Evolutionary conservation across 257 asterid genomes (phyloP), one percentile per base, ranked within the genome.

Genomic region (Ehretia macrophylla): DNA sequence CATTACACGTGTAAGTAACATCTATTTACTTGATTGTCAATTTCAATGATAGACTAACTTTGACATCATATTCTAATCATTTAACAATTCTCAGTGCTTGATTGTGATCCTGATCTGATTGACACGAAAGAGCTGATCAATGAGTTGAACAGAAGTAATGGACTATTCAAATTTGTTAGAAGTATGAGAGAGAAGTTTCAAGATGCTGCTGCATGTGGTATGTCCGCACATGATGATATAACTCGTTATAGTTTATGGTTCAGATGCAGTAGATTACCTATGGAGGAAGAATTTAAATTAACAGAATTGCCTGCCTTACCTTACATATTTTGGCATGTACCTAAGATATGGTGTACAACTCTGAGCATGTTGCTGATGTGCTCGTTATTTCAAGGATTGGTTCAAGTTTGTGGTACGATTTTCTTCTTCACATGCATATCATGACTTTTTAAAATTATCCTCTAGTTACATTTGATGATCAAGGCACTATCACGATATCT

Each of bases 141-240:
- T 11, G 89, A 87, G 75, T 68, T 90, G 60, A 90, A 90, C 67
- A 69, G 56, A 53, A 81, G 75, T 82, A 87, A 90, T 48, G 95
- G 84, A 53, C 79, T 87, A 16, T 87, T 85, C 88, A 77, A 87
- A 75, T 87, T 90, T 68, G 98, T 85, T 61, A 80, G 95, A 75
- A 82, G 66, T 61, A 79, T 90, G 95, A 82, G 98, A 61, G 83
- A 71, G 67, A 81, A 81, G 58, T 90, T 90, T 71, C 95, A 83
- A 82, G 82, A 77, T 74, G 79, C 88, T 58, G 80, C 81, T 49
- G 63, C 68, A 44, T 50, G 51, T 54, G 96, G 96, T 90, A 77
- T n/a, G n/a, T n/a, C n/a, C 18, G 72, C 5, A 58, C 44, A 54
- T 73, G 19, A 65, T n/a, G n/a, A 37, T 65, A 63, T 68, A n/a